Base-by-base conservation (phyloP, 2,329 filamentous ascomycete genomes). In the Fusarium cyanostomum region DNA sequence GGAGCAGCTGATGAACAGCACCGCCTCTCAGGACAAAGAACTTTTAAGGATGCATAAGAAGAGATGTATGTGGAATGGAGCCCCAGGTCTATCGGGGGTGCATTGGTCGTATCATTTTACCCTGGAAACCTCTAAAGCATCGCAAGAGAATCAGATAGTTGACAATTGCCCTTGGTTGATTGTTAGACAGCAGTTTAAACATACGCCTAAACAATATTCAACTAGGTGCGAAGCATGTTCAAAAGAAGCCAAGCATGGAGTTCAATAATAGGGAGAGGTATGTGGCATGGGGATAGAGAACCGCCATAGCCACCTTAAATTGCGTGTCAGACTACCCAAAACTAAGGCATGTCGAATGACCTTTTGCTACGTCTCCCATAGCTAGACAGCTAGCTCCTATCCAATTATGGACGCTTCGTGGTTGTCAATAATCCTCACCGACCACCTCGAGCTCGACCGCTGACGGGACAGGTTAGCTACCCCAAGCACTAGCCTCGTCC, bases 401-500 rank as follows among this genome's bases (percentile, higher is more conserved):
- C 35, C 35, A 34, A 21, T 6, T 33, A 9, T 12, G 13, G 8
- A 15, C 38, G 5, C 16, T 12, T 33, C 26, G 11, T 10, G n/a
- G 24, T 28, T 33, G 9, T 52, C 4, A 16, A 42, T 37, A 31
- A 16, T 34, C 28, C 64, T 59, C 59, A 69, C 56, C 52, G 30
- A 39, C 31, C 31, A 35, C 48, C 37, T 5, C 9, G 8, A 34
- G 37, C 31, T 35, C 15, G 27, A 3, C 15, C 24, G 9, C n/a
- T 21, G 38, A 10, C 5, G 7, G 26, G 11, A 8, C 10, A 30
- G n/a, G 33, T 55, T 57, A 70, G 24, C 52, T 52, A 26, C 76
- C 75, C 74, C 71, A 77, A 8, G 63, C 72, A 54, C 80, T 86
- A 5, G 81, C 79, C 12, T 86, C 79, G 3, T 74, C 67, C 3